Conservation (phyloP, 176 grass and related monocot species). For the Pontederia crassipes region DNA sequence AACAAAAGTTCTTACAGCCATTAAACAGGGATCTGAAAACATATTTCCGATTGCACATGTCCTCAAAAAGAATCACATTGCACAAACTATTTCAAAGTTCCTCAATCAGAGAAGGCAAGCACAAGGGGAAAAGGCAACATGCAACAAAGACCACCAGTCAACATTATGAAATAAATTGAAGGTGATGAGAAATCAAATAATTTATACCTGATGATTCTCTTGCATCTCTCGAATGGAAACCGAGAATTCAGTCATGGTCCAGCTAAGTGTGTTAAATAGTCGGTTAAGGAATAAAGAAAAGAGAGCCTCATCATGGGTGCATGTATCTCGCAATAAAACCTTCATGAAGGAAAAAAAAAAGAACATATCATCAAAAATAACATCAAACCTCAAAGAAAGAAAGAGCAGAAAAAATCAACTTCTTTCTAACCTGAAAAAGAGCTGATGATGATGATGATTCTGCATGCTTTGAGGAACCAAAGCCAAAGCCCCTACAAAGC, state of each 20-base stretch:
- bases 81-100: too few species aligned
- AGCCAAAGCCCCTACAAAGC: constrained; percentile 70
- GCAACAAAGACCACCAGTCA: too few species aligned
- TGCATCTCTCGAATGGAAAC: constrained; percentile 93
- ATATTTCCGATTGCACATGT: too few species aligned
- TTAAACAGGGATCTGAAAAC: too few species aligned
- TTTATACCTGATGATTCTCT: constrained; percentile 62
- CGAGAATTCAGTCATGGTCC: constrained; percentile 87
- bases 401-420: not conserved
- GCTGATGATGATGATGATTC: constrained; percentile 59
- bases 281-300: constrained; percentile 71
- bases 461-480: constrained; percentile 58
- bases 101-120: too few species aligned
- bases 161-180: not conserved
- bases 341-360: constrained; percentile 16
- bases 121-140: too few species aligned
- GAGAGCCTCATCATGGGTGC: constrained; percentile 58
- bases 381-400: constrained; percentile 1
- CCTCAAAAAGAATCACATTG: too few species aligned
- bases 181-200: not conserved
- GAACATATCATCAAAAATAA: constrained; percentile 9
- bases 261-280: constrained; percentile 84
- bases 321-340: constrained; percentile 62
- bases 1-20: too few species aligned
- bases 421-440: constrained; percentile 56